Base-by-base conservation (phyloP, 2,329 filamentous ascomycete genomes). In the Blastomyces silverae region DNA sequence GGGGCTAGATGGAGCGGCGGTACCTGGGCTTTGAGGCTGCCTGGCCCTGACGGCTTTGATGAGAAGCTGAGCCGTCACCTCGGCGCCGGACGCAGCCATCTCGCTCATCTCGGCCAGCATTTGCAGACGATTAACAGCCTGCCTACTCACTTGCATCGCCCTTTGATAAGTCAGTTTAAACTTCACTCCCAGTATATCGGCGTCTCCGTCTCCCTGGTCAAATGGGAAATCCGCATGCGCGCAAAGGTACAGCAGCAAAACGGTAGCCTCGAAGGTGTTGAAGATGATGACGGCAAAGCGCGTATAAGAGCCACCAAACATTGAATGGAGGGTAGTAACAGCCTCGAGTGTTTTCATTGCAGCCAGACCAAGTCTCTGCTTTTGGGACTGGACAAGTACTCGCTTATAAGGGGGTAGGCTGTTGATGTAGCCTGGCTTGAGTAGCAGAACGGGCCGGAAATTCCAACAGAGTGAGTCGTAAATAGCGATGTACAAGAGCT, bases 391-490 rank as follows among this genome's bases (percentile, higher is more conserved):
- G 20, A 63, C 48, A 15, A 55, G 61, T n/a, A 55, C 28, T 28
- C 39, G 61, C 50, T 63, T 63, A 17, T 63, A 63, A 37, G 61
- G 61, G 8, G 48, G 22, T 5, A 63, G 48, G 22, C 46, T 63
- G 8, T 28, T 28, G 31, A 56, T n/a, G 3, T 34, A 10, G 28
- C 15, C 34, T 7, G 25, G 53, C 3, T 56, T 56, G 53, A 56
- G 53, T 37, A 56, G 15, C 15, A 56, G 17, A n/a, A 56, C 28
- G 1, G 53, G 20, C 3, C 52, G 61, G 39, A 55, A 55, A 42
- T 63, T 63, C 61, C 61, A 63, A 52, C 48, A 63, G 20, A 63
- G 15, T 4, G 46, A 55, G 28, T 63, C 61, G 37, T 56, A 63
- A 34, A 63, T 55, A 31, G 44, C 17, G 17, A 63, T 63, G 52